A percentile compares a stretch with the other conserved stretches of the same genome.
Conservation (phyloP, 371 early-diverging fungal genomes). For the Polyrhizophydium stewartii region DNA sequence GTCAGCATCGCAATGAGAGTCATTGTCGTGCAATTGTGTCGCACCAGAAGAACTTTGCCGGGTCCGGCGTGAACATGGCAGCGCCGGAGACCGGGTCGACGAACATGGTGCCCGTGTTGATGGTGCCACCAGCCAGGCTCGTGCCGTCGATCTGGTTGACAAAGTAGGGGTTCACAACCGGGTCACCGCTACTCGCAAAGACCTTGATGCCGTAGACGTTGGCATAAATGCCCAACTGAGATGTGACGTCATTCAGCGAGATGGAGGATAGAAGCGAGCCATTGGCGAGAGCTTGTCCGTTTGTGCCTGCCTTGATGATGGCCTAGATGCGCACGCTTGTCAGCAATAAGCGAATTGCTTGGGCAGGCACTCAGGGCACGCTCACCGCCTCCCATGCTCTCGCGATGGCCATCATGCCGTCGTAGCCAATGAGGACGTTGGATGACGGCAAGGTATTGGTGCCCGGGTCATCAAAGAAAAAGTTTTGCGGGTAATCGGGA, state of each 20-base stretch:
- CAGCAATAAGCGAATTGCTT: background rate
- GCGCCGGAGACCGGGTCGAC: background rate
- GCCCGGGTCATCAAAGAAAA: slow-evolving; percentile 3
- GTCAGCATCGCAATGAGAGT: background rate
- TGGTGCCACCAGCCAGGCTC: background rate
- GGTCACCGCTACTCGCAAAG: background rate
- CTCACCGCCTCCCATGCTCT: background rate
- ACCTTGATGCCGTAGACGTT: background rate
- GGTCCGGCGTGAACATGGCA: background rate
- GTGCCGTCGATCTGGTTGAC: too few species aligned
- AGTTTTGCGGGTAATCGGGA: background rate
- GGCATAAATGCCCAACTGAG: background rate
- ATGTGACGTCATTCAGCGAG: background rate
- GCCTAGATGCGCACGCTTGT: background rate
- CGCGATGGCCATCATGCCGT: slow-evolving; percentile 1
- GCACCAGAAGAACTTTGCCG: background rate
- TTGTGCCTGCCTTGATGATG: background rate
- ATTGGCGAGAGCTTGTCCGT: background rate
- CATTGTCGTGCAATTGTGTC: background rate
- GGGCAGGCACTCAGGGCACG: background rate
- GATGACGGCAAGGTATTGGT: slow-evolving; percentile 1
- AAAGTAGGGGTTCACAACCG: too few species aligned
- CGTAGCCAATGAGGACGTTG: background rate
- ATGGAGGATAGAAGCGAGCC: background rate
- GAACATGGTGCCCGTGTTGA: background rate